Base-by-base conservation (phyloP, 139 green algal species). In the Chlorella sp. region DNA sequence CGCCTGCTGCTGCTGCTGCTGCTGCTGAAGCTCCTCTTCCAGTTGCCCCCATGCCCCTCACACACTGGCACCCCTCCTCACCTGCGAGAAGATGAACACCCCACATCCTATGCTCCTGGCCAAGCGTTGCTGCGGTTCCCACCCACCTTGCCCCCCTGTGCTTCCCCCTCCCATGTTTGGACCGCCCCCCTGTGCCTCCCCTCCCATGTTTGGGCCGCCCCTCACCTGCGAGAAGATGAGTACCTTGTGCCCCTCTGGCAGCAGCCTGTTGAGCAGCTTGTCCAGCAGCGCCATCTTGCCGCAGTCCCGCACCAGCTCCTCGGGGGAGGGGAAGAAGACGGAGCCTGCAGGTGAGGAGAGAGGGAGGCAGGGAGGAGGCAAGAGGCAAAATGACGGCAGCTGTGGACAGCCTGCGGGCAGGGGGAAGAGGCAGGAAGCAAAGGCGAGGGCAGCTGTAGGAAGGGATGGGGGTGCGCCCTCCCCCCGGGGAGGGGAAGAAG, bases 231-330 rank as follows among this genome's bases (percentile, higher is more conserved):
- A 97, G 93, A 99, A 99, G 91, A 99, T 99, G 68, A 99, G 95
- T 7, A 98, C 94, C 88, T 97, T 97, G 95, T 98, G 96, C 0
- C 93, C 95, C 21, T 83, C 60, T 0, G 86, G 75, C 37, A 94
- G 91, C 91, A 98, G 94, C 48, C 92, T 39, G 18, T 93, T 92
- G 57, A 99, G 92, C 87, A 99, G 89, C 37, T 96, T 94, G 66
- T 99, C 96, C 91, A 99, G 91, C 89, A 99, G 95, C 87, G 92
- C 89, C 93, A 99, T 92, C 95, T 99, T 99, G 90, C 98, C 98
- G 91, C 96, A 98, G 91, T 99, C 94, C 48, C 90, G 87, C 66
- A 97, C 89, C 83, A 99, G 89, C 93, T 97, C 92, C 60, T 97
- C 93, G 19, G 94, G 85, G 7, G 93, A 81, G 7, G 96, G 96